phyloP scores from a whole-genome alignment of 306 rosid species.

The Pyrus betulifolia region DNA sequence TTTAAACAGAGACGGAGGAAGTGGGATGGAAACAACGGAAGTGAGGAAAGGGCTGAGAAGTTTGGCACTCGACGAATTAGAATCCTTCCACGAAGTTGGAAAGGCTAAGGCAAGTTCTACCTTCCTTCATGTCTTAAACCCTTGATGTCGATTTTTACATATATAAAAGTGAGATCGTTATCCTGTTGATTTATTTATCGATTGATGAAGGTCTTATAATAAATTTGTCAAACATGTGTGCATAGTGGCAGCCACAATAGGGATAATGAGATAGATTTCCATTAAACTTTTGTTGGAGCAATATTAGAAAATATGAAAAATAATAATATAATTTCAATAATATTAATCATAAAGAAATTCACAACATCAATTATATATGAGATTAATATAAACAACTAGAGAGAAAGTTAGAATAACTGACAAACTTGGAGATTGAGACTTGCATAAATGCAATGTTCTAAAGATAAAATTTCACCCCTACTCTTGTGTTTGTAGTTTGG shows the following conservation, averaged over 20 bases:
- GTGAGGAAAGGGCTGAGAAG: constrained; percentile 11
- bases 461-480: no score
- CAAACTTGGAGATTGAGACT: no score
- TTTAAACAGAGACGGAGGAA: not conserved
- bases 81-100: constrained; percentile 23
- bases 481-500: no score
- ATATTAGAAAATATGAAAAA: no score
- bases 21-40: constrained; percentile 15
- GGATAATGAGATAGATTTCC: not conserved
- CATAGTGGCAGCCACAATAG: not conserved
- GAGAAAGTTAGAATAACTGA: no score
- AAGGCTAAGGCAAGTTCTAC: constrained; percentile 23
- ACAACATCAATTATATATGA: no score
- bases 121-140: constrained; percentile 17
- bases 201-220: accelerated
- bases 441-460: no score
- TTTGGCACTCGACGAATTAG: constrained; percentile 39
- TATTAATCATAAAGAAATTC: no score
- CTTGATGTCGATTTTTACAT: not conserved
- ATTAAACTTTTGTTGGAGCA: not conserved
- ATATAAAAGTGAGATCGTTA: not conserved
- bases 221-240: not conserved
- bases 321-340: no score
- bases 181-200: not conserved
- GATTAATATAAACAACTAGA: no score